Evolutionary conservation across 2,329 filamentous ascomycete species (phyloP).

Genomic region (Blastomyces parvus): DNA sequence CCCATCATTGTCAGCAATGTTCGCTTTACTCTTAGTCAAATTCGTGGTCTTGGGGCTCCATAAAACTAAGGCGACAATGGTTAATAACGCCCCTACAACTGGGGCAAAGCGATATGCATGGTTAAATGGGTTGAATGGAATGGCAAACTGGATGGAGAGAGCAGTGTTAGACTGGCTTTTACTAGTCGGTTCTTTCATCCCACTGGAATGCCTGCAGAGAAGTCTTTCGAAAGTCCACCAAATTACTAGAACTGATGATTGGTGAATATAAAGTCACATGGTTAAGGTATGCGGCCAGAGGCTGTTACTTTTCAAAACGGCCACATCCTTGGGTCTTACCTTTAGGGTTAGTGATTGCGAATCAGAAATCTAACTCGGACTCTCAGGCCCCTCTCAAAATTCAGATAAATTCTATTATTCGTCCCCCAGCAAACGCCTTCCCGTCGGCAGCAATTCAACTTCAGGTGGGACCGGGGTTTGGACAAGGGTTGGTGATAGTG

Average conservation of each 20-base stretch:
- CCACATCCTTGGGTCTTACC: neutral
- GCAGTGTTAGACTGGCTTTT: neutral
- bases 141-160: neutral
- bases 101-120: neutral
- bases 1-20: neutral
- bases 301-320: neutral
- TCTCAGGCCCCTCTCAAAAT: neutral
- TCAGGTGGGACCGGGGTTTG: neutral
- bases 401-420: neutral
- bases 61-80: constrained; percentile 1
- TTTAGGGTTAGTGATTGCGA: neutral
- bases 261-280: constrained; percentile 2
- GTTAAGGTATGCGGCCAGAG: neutral
- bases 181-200: neutral
- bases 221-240: neutral
- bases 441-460: neutral
- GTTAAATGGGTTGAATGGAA: neutral
- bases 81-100: neutral
- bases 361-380: neutral
- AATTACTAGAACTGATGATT: neutral
- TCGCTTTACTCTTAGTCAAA: neutral
- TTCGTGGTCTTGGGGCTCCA: neutral
- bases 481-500: neutral
- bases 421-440: neutral
- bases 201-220: neutral